These are phyloP conservation scores for Mucor indicus DNA, from an alignment of 371 early-diverging fungal genomes.

Conservation along the genomic window DNA sequence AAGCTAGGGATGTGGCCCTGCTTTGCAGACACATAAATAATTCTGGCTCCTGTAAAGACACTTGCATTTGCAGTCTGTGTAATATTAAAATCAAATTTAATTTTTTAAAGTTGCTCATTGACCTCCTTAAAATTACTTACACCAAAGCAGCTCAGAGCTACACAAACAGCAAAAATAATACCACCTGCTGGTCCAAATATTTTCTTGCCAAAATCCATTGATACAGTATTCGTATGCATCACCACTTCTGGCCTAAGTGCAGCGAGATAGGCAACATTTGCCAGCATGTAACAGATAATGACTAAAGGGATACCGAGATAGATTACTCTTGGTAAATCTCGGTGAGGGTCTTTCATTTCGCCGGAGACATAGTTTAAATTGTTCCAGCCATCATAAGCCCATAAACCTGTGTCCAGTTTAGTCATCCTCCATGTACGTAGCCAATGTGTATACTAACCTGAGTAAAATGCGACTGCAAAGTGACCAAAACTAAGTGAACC, in stretches of 20 bases:
- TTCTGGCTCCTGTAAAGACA: slow-evolving; percentile 72
- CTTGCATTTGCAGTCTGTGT: slow-evolving; percentile 69
- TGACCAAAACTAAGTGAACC: slow-evolving; percentile 56
- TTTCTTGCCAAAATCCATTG: slow-evolving; percentile 74
- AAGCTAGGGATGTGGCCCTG: slow-evolving; percentile 70
- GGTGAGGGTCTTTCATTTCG: slow-evolving; percentile 84
- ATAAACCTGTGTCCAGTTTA: slow-evolving; percentile 56
- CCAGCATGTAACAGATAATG: slow-evolving; percentile 73
- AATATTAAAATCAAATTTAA: not conserved
- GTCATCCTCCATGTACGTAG: too few species aligned
- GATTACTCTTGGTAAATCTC: slow-evolving; percentile 72
- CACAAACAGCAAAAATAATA: slow-evolving; percentile 69
- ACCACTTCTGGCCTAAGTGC: slow-evolving; percentile 73
- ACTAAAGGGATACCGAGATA: slow-evolving; percentile 73
- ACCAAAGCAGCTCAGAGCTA: slow-evolving; percentile 76
- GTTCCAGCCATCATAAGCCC: slow-evolving; percentile 92
- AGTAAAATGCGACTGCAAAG: slow-evolving; percentile 77
- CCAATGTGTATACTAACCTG: slow-evolving; percentile 38
- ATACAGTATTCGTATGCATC: slow-evolving; percentile 65
- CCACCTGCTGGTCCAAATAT: slow-evolving; percentile 72
- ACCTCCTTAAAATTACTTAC: slow-evolving; percentile 20
- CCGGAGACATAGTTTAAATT: slow-evolving; percentile 87
- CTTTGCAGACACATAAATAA: slow-evolving; percentile 69
- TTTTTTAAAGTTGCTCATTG: not conserved
- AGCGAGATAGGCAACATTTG: slow-evolving; percentile 85